Conservation (phyloP, 202 grass and related monocot species). For the Saccharum hybrid region DNA sequence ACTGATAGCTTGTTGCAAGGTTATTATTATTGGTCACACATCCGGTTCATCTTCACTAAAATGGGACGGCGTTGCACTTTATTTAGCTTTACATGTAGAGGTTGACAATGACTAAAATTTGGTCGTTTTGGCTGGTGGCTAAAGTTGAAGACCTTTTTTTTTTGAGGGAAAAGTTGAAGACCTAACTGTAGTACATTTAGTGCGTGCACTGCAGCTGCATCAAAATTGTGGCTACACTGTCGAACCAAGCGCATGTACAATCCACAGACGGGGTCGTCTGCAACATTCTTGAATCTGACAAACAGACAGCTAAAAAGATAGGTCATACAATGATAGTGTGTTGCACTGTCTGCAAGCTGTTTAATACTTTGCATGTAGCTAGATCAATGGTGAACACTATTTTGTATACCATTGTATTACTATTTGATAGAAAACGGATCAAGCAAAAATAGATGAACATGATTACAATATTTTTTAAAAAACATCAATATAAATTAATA, state of each 20-base stretch:
- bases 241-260: neutral
- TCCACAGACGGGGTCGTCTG: too few species aligned
- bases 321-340: too few species aligned
- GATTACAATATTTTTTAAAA: too few species aligned
- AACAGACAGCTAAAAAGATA: too few species aligned
- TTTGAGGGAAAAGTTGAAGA: neutral
- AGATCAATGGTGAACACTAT: too few species aligned
- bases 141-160: neutral
- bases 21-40: neutral
- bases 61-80: neutral
- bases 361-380: too few species aligned
- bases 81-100: constrained; percentile 7
- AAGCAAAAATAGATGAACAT: too few species aligned
- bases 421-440: too few species aligned
- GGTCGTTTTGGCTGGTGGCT: neutral
- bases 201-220: neutral
- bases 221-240: neutral
- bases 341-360: too few species aligned
- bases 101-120: neutral
- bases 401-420: too few species aligned
- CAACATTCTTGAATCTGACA: too few species aligned
- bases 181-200: constrained; percentile 6
- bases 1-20: neutral
- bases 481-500: too few species aligned
- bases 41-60: constrained; percentile 20